Evolutionary conservation across 2,329 filamentous ascomycete species (phyloP), one percentile per base, ranked within the genome.

Genomic region (Alternaria triticimaculans): DNA sequence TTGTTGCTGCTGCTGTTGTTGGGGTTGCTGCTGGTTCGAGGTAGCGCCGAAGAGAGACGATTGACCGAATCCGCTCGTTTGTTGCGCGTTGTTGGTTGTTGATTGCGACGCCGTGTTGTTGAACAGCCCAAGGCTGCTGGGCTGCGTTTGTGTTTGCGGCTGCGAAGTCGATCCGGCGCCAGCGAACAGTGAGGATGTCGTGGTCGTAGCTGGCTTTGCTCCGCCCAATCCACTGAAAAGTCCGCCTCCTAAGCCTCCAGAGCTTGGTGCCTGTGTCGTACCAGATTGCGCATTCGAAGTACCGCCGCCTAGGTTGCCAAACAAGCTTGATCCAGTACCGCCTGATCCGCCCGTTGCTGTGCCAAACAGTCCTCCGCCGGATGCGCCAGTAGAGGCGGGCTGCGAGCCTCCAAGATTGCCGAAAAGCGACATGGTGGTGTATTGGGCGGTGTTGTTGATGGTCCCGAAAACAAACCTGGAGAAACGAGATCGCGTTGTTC

Each of bases 201-300:
- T 56, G 21, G 72, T 64, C 44, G 72, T 60, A 61, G 76, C 65
- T 77, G 82, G 64, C 56, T 73, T 84, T 80, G 59, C 79, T 69
- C 64, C 76, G 25, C 72, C 71, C 55, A 75, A 62, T 72, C 65
- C 61, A 49, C 73, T 68, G 65, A 76, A 77, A 55, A 67, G 82
- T 71, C 66, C 80, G 73, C 73, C 71, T 3, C 75, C 74, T 26
- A 77, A 58, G 12, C 68, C 71, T 30, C 75, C 74, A 26, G 70
- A 63, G 64, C 71, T 67, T 65, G 75, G 62, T 64, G 74, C 67
- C 53, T 75, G 76, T 58, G 75, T 65, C 37, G 71, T 69, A 60
- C 70, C 66, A 46, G 72, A 54, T 33, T 72, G 59, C 60, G 74
- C 71, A 59, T 64, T 71, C 46, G 72, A 68, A 45, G 70, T 62